Evolutionary conservation across 2,329 filamentous ascomycete species (phyloP).

Genomic region (Aureobasidium leucospermi): DNA sequence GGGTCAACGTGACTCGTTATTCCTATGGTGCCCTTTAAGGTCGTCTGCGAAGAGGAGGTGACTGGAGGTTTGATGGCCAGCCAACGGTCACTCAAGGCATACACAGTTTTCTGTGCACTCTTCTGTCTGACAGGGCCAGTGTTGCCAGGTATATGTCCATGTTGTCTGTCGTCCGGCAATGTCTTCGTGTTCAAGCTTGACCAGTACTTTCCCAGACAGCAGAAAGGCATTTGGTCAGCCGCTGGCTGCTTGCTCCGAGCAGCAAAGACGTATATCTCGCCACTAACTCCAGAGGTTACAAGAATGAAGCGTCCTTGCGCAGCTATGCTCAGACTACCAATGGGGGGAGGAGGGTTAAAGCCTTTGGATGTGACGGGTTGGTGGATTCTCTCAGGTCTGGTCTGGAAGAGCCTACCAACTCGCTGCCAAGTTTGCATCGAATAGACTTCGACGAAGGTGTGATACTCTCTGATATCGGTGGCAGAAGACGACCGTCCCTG

Average conservation of each 20-base stretch:
- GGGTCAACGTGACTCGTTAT: constrained; percentile 40
- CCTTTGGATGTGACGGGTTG: constrained; percentile 51
- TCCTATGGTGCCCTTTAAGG: constrained; percentile 53
- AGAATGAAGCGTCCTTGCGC: constrained; percentile 65
- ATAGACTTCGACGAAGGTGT: constrained; percentile 84
- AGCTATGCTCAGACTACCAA: constrained; percentile 65
- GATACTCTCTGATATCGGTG: constrained; percentile 54
- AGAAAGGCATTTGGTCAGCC: constrained; percentile 35
- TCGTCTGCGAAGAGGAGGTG: constrained; percentile 61
- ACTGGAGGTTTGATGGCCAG: constrained; percentile 66
- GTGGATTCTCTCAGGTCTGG: constrained; percentile 55
- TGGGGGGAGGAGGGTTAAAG: constrained; percentile 61
- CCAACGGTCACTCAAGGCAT: constrained; percentile 63
- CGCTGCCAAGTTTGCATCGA: constrained; percentile 69
- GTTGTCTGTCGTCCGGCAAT: background rate
- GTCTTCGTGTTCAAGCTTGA: constrained; percentile 42
- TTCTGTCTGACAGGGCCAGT: background rate
- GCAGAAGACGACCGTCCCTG: constrained; percentile 28
- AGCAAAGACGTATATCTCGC: constrained; percentile 73
- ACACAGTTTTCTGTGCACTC: background rate
- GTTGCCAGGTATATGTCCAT: background rate
- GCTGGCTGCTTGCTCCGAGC: constrained; percentile 25
- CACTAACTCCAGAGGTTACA: constrained; percentile 72
- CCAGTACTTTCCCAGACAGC: constrained; percentile 85
- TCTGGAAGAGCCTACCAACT: constrained; percentile 66